phyloP scores from a whole-genome alignment of 495 filamentous ascomycete genomes.

The Podospora sp. region DNA sequence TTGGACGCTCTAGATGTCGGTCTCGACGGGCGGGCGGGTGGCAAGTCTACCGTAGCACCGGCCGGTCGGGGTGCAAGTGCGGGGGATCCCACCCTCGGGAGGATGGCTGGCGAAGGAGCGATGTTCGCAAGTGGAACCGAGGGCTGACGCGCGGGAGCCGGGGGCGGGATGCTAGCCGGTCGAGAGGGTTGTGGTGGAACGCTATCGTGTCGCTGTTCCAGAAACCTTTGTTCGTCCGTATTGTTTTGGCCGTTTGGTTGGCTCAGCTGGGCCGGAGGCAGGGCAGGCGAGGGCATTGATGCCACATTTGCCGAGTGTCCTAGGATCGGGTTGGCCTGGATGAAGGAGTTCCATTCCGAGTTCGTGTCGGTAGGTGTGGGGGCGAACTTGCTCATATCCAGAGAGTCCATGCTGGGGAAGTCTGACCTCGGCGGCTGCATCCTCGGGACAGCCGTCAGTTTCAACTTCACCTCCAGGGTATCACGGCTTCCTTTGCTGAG shows the following conservation, averaged over 20 bases:
- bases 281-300: conserved; percentile 35
- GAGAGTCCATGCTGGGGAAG: conserved; percentile 26
- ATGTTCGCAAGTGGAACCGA: conserved; percentile 8
- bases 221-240: conserved; percentile 22
- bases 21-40: conserved; percentile 16
- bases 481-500: conserved; percentile 84
- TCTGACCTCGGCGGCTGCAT: conserved; percentile 58
- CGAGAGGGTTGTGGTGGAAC: conserved; percentile 22
- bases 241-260: conserved; percentile 20
- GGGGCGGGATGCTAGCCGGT: conserved; percentile 32
- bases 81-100: conserved; percentile 24
- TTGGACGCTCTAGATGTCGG: conserved; percentile 35
- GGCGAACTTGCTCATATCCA: conserved; percentile 27
- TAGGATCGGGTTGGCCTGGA: conserved; percentile 46
- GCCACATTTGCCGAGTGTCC: conserved; percentile 35
- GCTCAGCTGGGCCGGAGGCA: conserved; percentile 30
- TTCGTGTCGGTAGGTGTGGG: conserved; percentile 44
- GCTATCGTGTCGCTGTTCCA: conserved; percentile 27
- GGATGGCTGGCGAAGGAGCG: conserved; percentile 17
- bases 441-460: conserved; percentile 79
- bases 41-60: conserved; percentile 13
- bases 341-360: conserved; percentile 53
- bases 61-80: conserved; percentile 19
- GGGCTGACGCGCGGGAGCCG: conserved; percentile 15
- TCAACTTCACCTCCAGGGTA: conserved; percentile 91